Conservation (phyloP, 768 basidiomycete species). For the Pholiota microspora region DNA sequence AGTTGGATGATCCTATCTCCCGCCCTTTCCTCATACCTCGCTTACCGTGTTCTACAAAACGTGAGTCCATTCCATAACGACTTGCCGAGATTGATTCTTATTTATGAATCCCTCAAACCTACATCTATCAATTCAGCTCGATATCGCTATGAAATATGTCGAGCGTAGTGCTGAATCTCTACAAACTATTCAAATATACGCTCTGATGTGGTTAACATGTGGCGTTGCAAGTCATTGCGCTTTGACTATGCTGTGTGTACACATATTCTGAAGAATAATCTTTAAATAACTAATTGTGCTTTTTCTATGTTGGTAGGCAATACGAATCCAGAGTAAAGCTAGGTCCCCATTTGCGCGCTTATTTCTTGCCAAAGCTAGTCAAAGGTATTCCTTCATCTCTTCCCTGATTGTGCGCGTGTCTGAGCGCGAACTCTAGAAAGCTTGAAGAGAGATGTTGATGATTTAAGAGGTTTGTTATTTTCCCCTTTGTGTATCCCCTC, state of each 20-base stretch:
- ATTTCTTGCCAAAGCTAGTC: constrained; percentile 38
- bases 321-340: constrained; percentile 9
- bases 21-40: constrained; percentile 33
- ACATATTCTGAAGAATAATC: not conserved
- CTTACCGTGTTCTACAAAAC: constrained; percentile 28
- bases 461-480: constrained; percentile 16
- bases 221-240: constrained; percentile 4
- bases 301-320: not conserved
- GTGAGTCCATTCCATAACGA: constrained; percentile 18
- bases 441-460: constrained; percentile 19
- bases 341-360: constrained; percentile 30
- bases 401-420: not conserved
- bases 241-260: constrained; percentile 10
- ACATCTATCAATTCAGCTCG: not conserved
- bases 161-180: not conserved
- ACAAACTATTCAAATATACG: not conserved
- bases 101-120: not conserved
- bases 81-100: not conserved
- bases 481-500: not conserved
- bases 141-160: not conserved
- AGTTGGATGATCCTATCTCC: constrained; percentile 30
- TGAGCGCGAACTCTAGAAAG: constrained; percentile 18
- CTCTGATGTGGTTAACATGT: constrained; percentile 6
- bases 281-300: not conserved
- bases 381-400: constrained; percentile 26